Conservation (phyloP, 129 eudicot genomes). For the Helichrysum umbraculigerum region DNA sequence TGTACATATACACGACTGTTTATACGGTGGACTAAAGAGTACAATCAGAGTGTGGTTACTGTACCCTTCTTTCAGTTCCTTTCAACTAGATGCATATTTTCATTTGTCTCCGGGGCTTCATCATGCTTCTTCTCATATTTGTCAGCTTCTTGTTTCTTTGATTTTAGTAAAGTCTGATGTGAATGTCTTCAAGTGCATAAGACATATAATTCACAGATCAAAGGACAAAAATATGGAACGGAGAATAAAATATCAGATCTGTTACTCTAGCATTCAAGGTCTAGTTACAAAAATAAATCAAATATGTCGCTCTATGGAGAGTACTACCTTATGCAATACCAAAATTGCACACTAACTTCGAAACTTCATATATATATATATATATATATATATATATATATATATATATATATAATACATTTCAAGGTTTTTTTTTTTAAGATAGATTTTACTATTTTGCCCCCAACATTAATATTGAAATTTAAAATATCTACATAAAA, state of each 20-base stretch:
- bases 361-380: too few species aligned
- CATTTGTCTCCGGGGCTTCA: constrained; percentile 47
- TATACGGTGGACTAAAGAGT: background rate
- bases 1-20: constrained; percentile 2
- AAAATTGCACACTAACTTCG: too few species aligned
- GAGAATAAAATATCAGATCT: background rate
- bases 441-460: too few species aligned
- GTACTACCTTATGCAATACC: too few species aligned
- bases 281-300: background rate
- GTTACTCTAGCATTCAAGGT: constrained; percentile 20
- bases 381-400: too few species aligned
- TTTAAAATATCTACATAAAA: too few species aligned
- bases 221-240: background rate
- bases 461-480: too few species aligned
- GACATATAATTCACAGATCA: constrained; percentile 7
- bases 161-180: constrained; percentile 60
- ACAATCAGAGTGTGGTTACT: constrained; percentile 31
- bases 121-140: constrained; percentile 61
- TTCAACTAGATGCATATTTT: constrained; percentile 40
- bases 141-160: constrained; percentile 79
- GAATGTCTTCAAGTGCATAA: constrained; percentile 16
- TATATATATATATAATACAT: too few species aligned
- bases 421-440: too few species aligned
- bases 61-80: constrained; percentile 70
- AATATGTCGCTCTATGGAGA: background rate